Percentiles rank a stretch among this genome's conserved stretches.
phyloP scores from a whole-genome alignment of 257 asterid genomes.

The Solanum lycopersicoides region DNA sequence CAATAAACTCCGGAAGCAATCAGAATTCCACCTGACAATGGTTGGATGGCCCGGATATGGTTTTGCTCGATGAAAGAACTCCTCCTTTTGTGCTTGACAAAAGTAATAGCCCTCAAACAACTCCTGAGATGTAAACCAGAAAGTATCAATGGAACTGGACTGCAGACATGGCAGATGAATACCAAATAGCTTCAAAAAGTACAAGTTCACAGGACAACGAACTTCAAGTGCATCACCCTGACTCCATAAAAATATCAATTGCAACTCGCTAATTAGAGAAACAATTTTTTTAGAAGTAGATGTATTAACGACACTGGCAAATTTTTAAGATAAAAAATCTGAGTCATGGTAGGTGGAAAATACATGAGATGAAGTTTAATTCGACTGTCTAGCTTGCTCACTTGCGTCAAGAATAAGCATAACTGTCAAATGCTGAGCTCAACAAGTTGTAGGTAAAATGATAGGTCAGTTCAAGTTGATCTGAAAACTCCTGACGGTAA shows the following conservation, averaged over 20 bases:
- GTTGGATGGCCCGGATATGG: slow-evolving; percentile 89
- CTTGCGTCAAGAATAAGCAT: neutral
- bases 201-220: neutral
- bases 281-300: neutral
- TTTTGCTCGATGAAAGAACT: slow-evolving; percentile 71
- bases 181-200: neutral
- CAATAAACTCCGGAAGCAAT: neutral
- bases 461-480: neutral
- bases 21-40: slow-evolving; percentile 42
- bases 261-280: neutral
- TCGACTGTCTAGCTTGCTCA: neutral
- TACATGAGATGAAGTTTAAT: neutral
- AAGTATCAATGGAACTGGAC: neutral
- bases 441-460: neutral
- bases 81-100: slow-evolving; percentile 97
- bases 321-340: neutral
- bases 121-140: slow-evolving; percentile 46
- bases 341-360: neutral
- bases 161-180: neutral
- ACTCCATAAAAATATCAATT: neutral
- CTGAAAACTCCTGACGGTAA: neutral
- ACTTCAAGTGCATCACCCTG: neutral
- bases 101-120: slow-evolving; percentile 92
- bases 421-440: neutral
- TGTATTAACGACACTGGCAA: neutral